A percentile compares a stretch with the other conserved stretches of the same genome.
Evolutionary conservation across 768 basidiomycete species (phyloP).

Genomic region (Termitomyces sp.): DNA sequence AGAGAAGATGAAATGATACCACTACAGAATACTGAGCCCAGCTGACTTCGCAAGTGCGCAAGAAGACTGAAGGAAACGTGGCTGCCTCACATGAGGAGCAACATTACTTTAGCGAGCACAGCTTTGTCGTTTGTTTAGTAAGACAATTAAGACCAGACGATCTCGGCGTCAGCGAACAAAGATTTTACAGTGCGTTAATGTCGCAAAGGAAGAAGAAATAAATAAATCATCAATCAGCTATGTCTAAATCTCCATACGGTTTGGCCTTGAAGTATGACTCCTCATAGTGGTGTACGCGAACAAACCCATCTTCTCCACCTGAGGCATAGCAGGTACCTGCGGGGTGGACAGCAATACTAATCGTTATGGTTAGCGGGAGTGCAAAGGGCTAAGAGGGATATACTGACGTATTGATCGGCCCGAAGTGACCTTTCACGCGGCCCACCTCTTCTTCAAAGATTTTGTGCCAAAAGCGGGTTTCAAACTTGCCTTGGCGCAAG

Average conservation of each 20-base stretch:
- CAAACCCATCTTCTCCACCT: conserved; percentile 95
- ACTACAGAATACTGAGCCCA: neutral
- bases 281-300: conserved; percentile 90
- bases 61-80: neutral
- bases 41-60: neutral
- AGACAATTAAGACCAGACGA: neutral
- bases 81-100: neutral
- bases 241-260: conserved; percentile 88
- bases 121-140: neutral
- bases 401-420: conserved; percentile 91
- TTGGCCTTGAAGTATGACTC: conserved; percentile 89
- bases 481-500: conserved; percentile 92
- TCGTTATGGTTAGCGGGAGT: conserved; percentile 2
- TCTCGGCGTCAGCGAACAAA: neutral
- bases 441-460: conserved; percentile 96
- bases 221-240: conserved; percentile 35
- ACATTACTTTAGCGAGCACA: neutral
- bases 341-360: conserved; percentile 89
- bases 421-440: conserved; percentile 96
- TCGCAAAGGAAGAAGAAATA: neutral
- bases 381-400: neutral
- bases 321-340: conserved; percentile 85
- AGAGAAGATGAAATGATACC: neutral
- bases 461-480: conserved; percentile 97
- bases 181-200: neutral